Conservation (phyloP, 176 grass and related monocot species). For the Rhynchospora breviuscula region DNA sequence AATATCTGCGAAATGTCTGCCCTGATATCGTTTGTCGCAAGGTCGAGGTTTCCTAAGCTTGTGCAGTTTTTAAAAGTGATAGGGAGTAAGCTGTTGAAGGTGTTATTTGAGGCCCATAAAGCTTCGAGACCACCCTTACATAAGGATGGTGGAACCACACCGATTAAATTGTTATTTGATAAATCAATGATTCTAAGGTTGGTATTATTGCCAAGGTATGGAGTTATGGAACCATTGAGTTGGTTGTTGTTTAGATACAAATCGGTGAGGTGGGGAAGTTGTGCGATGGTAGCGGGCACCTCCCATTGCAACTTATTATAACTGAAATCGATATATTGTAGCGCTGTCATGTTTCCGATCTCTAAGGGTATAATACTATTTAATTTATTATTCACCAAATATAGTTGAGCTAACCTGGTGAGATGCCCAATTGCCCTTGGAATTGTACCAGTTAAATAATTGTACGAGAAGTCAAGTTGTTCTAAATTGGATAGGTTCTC, state of each 20-base stretch:
- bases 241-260: conserved; percentile 7
- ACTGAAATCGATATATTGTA: conserved; percentile 2
- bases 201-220: conserved; percentile 6
- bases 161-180: conserved; percentile 28
- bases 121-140: not conserved
- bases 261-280: not conserved
- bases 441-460: not conserved
- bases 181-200: not conserved
- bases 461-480: too few relatives aligned
- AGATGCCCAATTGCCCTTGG: conserved; percentile 2
- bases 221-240: conserved; percentile 7
- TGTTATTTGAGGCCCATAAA: conserved; percentile 1
- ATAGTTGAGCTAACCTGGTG: not conserved
- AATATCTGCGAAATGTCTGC: conserved; percentile 14
- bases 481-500: not conserved
- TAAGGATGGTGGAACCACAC: conserved; percentile 13
- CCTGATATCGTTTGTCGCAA: not conserved
- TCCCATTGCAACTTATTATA: conserved; percentile 25
- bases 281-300: not conserved
- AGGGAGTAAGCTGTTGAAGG: conserved; percentile 9
- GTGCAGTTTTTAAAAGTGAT: conserved; percentile 24
- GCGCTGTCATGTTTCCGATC: conserved; percentile 17
- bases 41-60: not conserved
- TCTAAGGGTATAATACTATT: conserved; percentile 4
- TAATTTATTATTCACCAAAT: conserved; percentile 2